Percentiles rank a stretch among this genome's conserved stretches.
phyloP scores from a whole-genome alignment of 2,329 filamentous ascomycete genomes.

The Hymenotorrendiella dingleyae region DNA sequence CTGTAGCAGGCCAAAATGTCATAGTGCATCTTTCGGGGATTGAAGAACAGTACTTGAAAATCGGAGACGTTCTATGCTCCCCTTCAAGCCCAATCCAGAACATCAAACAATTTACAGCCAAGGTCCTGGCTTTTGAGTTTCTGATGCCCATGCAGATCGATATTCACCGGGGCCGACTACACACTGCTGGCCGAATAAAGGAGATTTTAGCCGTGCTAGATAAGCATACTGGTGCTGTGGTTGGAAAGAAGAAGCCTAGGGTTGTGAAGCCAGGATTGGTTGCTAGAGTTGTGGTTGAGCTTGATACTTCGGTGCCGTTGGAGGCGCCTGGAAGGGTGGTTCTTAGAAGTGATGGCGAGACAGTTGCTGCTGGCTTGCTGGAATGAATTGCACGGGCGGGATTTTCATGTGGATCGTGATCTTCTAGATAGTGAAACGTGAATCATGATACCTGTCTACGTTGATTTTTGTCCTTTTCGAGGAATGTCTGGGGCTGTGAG shows the following conservation, averaged over 20 bases:
- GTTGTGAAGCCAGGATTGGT: constrained; percentile 75
- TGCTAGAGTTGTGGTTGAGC: constrained; percentile 69
- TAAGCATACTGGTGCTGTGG: constrained; percentile 66
- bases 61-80: constrained; percentile 82
- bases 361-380: constrained; percentile 80
- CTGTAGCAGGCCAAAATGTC: constrained; percentile 84
- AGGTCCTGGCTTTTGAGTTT: constrained; percentile 84
- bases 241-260: constrained; percentile 73
- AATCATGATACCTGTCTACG: too few species aligned
- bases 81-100: constrained; percentile 61
- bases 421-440: too few species aligned
- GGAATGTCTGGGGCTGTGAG: too few species aligned
- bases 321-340: constrained; percentile 78
- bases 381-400: constrained; percentile 50
- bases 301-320: constrained; percentile 69
- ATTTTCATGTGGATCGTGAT: too few species aligned
- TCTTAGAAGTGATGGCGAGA: constrained; percentile 72
- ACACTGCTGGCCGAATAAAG: constrained; percentile 69
- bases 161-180: constrained; percentile 77
- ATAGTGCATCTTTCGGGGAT: constrained; percentile 80
- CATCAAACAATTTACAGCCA: constrained; percentile 69
- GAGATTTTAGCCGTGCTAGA: constrained; percentile 70
- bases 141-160: constrained; percentile 85
- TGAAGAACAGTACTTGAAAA: constrained; percentile 73
- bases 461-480: too few species aligned